Conservation (phyloP, 2,329 filamentous ascomycete species). For the Stachybotrys chlorohalonatus region DNA sequence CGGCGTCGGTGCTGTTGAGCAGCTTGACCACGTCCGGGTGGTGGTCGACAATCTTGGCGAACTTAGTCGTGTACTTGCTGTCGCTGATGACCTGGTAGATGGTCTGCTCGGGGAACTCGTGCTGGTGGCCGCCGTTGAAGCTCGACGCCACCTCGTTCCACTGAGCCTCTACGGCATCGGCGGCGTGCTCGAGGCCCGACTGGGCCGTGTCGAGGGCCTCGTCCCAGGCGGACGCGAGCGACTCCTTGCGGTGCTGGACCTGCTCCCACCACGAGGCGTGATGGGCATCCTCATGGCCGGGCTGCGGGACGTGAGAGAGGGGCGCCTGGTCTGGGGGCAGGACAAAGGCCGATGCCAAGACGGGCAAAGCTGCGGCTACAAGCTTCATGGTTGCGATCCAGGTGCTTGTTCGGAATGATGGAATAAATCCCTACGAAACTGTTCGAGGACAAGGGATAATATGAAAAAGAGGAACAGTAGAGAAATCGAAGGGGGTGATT, state of each 20-base stretch:
- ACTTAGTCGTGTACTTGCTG: conserved; percentile 68
- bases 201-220: not conserved
- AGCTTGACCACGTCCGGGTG: conserved; percentile 61
- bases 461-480: too few species aligned
- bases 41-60: conserved; percentile 66
- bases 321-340: not conserved
- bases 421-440: not conserved
- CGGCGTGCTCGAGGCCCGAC: not conserved
- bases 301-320: not conserved
- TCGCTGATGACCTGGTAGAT: conserved; percentile 72
- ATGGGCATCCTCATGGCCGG: not conserved
- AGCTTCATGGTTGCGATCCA: not conserved
- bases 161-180: not conserved
- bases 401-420: not conserved
- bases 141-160: not conserved
- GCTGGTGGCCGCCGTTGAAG: not conserved
- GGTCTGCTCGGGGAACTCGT: conserved; percentile 53
- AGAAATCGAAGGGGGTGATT: too few species aligned
- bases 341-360: not conserved
- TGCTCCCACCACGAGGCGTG: not conserved
- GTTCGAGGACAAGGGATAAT: too few species aligned
- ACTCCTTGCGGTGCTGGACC: not conserved
- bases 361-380: not conserved
- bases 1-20: conserved; percentile 62
- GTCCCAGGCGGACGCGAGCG: not conserved